A percentile compares a stretch with the other conserved stretches of the same genome.
phyloP scores from a whole-genome alignment of 768 basidiomycete species.

The Phanerodontia chrysosporium region DNA sequence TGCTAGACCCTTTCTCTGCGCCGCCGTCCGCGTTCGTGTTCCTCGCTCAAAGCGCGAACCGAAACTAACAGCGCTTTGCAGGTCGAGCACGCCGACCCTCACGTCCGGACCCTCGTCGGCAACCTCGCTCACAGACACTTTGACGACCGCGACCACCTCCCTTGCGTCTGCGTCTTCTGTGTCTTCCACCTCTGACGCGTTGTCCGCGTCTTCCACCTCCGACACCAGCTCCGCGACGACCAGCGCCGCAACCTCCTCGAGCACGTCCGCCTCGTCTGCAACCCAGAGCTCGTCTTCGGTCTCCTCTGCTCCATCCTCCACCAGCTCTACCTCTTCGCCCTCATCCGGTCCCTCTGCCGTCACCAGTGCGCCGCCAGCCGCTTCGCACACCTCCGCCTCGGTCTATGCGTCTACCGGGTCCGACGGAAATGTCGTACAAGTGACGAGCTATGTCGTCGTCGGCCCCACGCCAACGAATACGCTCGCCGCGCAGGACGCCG shows the following conservation, averaged over 20 bases:
- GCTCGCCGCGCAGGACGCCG: neutral
- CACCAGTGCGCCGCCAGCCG: neutral
- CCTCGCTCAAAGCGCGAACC: neutral
- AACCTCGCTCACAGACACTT: neutral
- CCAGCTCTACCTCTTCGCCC: conserved; percentile 12
- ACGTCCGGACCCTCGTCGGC: neutral
- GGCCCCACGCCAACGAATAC: neutral
- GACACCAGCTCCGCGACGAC: neutral
- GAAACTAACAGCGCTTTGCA: neutral
- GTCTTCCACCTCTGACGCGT: neutral
- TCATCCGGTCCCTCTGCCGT: neutral
- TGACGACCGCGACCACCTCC: neutral
- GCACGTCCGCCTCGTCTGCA: neutral
- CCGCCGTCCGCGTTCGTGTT: neutral
- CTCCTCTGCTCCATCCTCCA: neutral
- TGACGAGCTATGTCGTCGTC: neutral
- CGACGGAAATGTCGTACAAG: neutral
- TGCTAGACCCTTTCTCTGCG: neutral
- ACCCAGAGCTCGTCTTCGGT: neutral
- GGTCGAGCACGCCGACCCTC: neutral
- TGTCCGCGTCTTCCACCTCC: conserved; percentile 1
- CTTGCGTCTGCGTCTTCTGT: neutral
- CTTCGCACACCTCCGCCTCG: neutral
- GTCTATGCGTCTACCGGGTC: neutral
- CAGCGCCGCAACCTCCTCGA: neutral